A percentile compares a stretch with the other conserved stretches of the same genome.
Conservation (phyloP, 2,329 filamentous ascomycete genomes). For the Ophiostoma triangulosporum region DNA sequence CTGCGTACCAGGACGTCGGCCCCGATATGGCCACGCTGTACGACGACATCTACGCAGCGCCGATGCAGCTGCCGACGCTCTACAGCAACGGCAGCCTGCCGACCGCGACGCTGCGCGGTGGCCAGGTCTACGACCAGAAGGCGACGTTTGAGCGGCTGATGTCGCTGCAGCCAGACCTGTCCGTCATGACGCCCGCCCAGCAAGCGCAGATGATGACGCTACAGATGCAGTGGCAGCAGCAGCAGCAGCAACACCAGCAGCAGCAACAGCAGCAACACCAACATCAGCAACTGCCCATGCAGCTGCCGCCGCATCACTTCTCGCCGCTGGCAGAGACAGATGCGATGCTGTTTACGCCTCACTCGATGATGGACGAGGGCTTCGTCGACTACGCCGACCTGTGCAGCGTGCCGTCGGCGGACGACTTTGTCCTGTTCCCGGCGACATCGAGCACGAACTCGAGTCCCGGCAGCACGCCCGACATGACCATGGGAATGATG, state of each 20-base stretch:
- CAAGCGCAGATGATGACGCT: conserved; percentile 10
- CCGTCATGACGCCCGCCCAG: conserved; percentile 14
- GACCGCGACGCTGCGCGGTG: conserved; percentile 29
- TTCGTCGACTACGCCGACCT: conserved; percentile 38
- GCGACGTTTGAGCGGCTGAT: conserved; percentile 21
- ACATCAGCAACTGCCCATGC: not conserved
- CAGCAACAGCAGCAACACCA: conserved; percentile 5
- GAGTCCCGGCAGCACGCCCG: not conserved
- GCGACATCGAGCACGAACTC: conserved; percentile 6
- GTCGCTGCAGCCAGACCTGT: conserved; percentile 22
- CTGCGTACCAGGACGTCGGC: conserved; percentile 45
- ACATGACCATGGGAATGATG: not conserved
- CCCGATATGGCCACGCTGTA: conserved; percentile 49
- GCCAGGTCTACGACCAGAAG: conserved; percentile 9
- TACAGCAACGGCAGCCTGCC: conserved; percentile 26
- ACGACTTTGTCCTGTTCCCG: conserved; percentile 54
- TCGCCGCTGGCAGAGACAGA: conserved; percentile 50
- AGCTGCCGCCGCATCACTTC: conserved; percentile 33
- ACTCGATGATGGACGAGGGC: conserved; percentile 46
- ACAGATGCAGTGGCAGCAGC: conserved; percentile 7
- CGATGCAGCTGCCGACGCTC: conserved; percentile 39
- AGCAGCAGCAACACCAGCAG: conserved; percentile 1
- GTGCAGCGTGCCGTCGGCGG: conserved; percentile 6
- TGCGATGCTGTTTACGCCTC: conserved; percentile 55
- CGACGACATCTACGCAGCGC: conserved; percentile 45